These are phyloP conservation scores for Eucalyptus pumila DNA, from an alignment of 345 rosid genomes.

Conservation along the genomic window DNA sequence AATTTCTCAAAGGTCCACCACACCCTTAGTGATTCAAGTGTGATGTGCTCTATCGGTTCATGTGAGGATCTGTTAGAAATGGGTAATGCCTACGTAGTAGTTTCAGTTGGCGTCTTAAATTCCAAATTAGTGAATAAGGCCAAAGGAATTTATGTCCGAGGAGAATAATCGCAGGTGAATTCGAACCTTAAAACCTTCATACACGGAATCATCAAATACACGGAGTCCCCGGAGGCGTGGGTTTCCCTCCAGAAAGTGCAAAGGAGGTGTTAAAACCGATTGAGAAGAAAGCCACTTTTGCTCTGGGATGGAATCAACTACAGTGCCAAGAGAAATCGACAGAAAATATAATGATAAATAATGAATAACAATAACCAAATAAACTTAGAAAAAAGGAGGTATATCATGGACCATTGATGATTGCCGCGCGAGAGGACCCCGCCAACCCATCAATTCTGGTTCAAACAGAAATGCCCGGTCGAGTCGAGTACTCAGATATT, in stretches of 20 bases:
- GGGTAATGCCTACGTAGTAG: background rate
- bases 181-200: background rate
- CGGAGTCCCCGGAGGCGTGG: background rate
- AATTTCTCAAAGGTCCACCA: rapidly evolving
- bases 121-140: background rate
- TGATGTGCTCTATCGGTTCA: background rate
- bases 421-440: background rate
- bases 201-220: background rate
- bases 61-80: background rate
- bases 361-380: background rate
- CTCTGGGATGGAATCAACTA: background rate
- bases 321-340: background rate
- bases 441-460: background rate
- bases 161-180: background rate
- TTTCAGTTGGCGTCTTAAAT: background rate
- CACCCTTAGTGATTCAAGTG: background rate
- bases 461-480: background rate
- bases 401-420: background rate
- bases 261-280: background rate
- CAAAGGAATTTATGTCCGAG: background rate
- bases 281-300: background rate
- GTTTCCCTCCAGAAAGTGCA: background rate
- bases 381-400: background rate
- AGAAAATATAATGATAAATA: background rate
- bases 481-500: background rate